A percentile compares a stretch with the other conserved stretches of the same genome.
These are phyloP conservation scores for Auricularia cornea DNA, from an alignment of 768 basidiomycete species.

Conservation along the genomic window DNA sequence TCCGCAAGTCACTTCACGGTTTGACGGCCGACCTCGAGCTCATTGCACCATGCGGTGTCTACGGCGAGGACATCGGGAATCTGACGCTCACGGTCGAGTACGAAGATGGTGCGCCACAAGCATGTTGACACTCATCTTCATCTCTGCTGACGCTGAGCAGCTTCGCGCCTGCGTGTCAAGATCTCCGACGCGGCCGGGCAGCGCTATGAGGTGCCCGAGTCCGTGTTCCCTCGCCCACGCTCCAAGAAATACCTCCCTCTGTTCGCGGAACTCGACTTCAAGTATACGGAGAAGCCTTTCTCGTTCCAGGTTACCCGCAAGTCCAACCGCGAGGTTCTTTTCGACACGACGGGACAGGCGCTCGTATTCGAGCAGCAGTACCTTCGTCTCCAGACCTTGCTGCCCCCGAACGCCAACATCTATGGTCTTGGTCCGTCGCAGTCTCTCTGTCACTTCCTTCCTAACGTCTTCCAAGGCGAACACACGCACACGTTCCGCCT, in stretches of 20 bases:
- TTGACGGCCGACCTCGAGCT: conserved; percentile 47
- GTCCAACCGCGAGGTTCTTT: conserved; percentile 44
- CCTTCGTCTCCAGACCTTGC: conserved; percentile 58
- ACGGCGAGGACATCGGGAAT: conserved; percentile 43
- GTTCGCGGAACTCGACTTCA: conserved; percentile 45
- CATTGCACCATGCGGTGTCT: conserved; percentile 49
- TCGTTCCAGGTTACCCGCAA: conserved; percentile 49
- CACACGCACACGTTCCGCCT: conserved; percentile 42
- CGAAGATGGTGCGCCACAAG: conserved; percentile 35
- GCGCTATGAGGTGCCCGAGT: conserved; percentile 60
- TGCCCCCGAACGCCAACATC: conserved; percentile 56
- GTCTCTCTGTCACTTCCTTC: conserved; percentile 32
- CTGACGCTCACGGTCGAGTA: conserved; percentile 47
- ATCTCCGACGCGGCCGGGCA: conserved; percentile 48
- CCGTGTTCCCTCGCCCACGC: conserved; percentile 49
- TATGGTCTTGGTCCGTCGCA: conserved; percentile 75
- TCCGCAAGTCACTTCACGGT: conserved; percentile 27
- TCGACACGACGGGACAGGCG: conserved; percentile 51
- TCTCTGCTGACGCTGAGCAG: conserved; percentile 21
- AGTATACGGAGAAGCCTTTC: conserved; percentile 54
- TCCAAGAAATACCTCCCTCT: conserved; percentile 21
- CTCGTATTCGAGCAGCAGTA: conserved; percentile 74
- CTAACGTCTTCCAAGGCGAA: background rate
- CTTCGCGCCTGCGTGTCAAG: conserved; percentile 53
- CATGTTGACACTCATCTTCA: background rate